Base-by-base conservation (phyloP, 371 early-diverging fungal species). In the Mycotypha africana region DNA sequence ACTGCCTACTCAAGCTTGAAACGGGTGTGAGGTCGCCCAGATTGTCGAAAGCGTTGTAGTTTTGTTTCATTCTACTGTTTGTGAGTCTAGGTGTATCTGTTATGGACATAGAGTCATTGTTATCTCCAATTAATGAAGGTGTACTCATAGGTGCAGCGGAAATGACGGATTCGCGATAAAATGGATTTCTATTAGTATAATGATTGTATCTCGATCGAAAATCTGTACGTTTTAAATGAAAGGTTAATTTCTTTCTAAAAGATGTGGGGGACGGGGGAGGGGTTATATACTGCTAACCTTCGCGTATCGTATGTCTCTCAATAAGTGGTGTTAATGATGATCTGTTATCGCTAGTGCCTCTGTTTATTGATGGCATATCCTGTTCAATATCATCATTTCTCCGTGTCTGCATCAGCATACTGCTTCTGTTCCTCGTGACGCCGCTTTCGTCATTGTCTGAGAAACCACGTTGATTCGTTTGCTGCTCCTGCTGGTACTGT, bases 321-420 rank as follows among this genome's bases (percentile, higher is more conserved):
- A 60, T 54, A 30, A 60, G 45, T 9, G 60, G 60, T 16, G 60
- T 60, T 21, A 60, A 47, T 9, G 54, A 54, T 12, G 60, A 51
- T 15, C 52, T 36, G 14, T 14, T 47, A 33, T 9, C 11, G 20
- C 25, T 19, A 20, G 25, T 36, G 9, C n/a, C n/a, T n/a, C n/a
- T n/a, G n/a, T n/a, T n/a, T n/a, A n/a, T n/a, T n/a, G n/a, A n/a
- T n/a, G n/a, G n/a, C n/a, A n/a, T n/a, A n/a, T n/a, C n/a, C n/a
- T n/a, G n/a, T n/a, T n/a, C n/a, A n/a, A n/a, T n/a, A n/a, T n/a
- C n/a, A n/a, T n/a, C n/a, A n/a, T n/a, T n/a, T n/a, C n/a, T n/a
- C n/a, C n/a, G n/a, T n/a, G n/a, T n/a, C n/a, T n/a, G n/a, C n/a
- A n/a, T n/a, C n/a, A n/a, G n/a, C n/a, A n/a, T n/a, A n/a, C n/a